Evolutionary conservation across 108 stramenopile species (phyloP), one percentile per base, ranked within the genome.

Genomic region (Discostella stelligeroides): DNA sequence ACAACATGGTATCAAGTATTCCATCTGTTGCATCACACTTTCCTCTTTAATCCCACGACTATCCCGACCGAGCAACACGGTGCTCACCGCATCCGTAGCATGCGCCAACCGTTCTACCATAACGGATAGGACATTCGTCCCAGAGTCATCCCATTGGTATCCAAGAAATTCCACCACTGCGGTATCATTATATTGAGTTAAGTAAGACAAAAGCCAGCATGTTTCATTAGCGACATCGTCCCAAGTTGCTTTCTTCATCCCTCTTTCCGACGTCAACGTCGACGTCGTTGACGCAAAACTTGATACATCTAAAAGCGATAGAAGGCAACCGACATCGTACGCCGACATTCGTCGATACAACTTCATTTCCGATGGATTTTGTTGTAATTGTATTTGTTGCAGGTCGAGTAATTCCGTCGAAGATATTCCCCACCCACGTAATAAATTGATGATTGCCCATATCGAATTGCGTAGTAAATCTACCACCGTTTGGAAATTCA

Each of bases 201-300:
- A 46, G 27, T 41, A 79, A 28, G 63, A 42, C 8, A 79, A 18
- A 1, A 79, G 42, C 77, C 77, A 79, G 39, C 77, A 79, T 10
- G 77, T 54, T 37, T 79, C 77, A 58, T 29, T 50, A 6, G 57
- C 71, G 17, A 79, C 65, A 67, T 79, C 65, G 38, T 73, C 39
- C 63, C 58, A 60, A 8, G 60, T 40, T 46, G 38, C 45, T 37
- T 39, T 18, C 34, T 39, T 18, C 34, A 6, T 34, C 34, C 25
- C 24, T 70, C 41, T 15, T 24, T 60, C 27, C 57, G 12, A 13
- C 51, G 48, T 25, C 23, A 20, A 14, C 2, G 18, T 2, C 27
- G 27, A 3, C n/a, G 43, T 37, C 1, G 51, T 11, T 27, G 51
- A 49, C 48, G 48, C 4, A 15, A 1, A n/a, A 13, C 27, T 12